Percentiles rank a stretch among this genome's conserved stretches.
phyloP scores from a whole-genome alignment of 2,329 filamentous ascomycete genomes.

The Chrysoporthe deuterocubensis region DNA sequence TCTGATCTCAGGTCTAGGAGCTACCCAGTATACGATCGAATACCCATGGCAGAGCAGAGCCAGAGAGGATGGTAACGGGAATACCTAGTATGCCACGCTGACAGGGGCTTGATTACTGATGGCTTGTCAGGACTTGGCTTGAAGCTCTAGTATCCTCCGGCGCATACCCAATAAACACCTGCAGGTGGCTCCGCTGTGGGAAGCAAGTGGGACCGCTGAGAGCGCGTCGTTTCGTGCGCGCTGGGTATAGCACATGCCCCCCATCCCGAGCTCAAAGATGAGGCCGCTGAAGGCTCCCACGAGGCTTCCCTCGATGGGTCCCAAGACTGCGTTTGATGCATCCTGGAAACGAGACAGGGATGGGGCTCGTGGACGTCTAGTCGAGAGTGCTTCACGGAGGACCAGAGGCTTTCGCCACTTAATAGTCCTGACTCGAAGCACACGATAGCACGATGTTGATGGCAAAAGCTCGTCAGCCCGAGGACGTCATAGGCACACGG shows the following conservation, averaged over 20 bases:
- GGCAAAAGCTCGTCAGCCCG: background rate
- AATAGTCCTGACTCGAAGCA: background rate
- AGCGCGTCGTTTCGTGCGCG: background rate
- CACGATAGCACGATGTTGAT: background rate
- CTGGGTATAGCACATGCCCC: background rate
- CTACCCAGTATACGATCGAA: background rate
- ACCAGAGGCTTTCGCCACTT: background rate
- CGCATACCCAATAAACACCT: too few species aligned
- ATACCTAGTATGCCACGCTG: background rate
- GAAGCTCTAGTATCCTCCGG: too few species aligned
- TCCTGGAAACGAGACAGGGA: background rate
- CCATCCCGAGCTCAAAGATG: background rate
- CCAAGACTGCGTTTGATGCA: background rate
- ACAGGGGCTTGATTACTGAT: background rate
- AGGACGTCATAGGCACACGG: background rate
- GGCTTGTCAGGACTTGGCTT: background rate
- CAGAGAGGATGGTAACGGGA: background rate
- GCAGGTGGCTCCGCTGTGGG: background rate
- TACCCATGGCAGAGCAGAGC: too few species aligned
- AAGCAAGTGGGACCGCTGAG: background rate
- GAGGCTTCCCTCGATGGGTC: background rate
- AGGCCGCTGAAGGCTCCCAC: too few species aligned
- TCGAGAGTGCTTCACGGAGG: background rate
- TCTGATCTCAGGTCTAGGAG: slow-evolving; percentile 1
- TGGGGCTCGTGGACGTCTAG: background rate